Base-by-base conservation (phyloP, 257 asterid genomes). In the Haberlea rhodopensis region DNA sequence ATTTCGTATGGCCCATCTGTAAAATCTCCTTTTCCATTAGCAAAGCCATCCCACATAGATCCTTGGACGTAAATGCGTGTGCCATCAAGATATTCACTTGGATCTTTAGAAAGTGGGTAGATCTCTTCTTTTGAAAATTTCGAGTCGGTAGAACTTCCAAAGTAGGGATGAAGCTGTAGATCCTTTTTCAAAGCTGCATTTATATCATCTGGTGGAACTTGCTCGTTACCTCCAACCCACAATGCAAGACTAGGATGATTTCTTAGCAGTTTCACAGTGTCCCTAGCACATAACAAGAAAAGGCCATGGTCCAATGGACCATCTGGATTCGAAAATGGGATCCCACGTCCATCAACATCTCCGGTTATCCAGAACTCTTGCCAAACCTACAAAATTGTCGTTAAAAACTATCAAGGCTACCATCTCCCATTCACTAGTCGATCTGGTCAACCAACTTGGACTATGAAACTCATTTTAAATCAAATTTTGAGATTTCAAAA, bases 291-390 rank as follows among this genome's bases (percentile, higher is more conserved):
- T 43, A 84, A 78, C 78, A 92, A 40, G 79, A 92, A 92, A 51
- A 92, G 85, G 23, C 82, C 99, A 76, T 92, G 99, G 73, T 92
- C 97, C 79, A 92, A 74, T 19, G 99, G 97, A 49, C 99, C 99
- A 72, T 89, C 54, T 34, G 87, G 94, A 76, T 92, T 92, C 28
- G 99, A 89, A 53, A 92, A 79, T 3, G 99, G 99, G 57, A 13
- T 80, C 59, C 97, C 99, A 62, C 97, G 86, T 56, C 99, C 99
- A 71, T 92, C 99, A 57, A 70, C 65, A 46, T 92, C 99, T 65
- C 99, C 99, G 7, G 99, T 92, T 66, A 92, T 92, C 99, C 99
- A 92, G 78, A 92, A 92, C 79, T 92, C 99, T 82, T 92, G 99
- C 99, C 99, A 92, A 66, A 92, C 99, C 99, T 92, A 66, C 76